phyloP scores from a whole-genome alignment of 1,284 basidiomycete genomes.

The Boletellus deceptivus region DNA sequence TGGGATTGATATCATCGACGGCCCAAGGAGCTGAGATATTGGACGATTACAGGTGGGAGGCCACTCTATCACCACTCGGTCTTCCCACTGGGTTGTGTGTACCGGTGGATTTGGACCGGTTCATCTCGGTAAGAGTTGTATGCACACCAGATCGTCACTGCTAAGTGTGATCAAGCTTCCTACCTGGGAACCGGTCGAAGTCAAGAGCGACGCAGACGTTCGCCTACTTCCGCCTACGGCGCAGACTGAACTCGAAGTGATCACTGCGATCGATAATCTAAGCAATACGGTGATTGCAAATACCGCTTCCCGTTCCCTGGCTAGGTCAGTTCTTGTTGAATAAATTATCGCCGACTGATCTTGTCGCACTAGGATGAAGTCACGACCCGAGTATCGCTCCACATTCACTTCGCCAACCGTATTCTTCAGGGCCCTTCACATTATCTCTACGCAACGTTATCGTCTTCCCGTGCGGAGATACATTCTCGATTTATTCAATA shows the following conservation, averaged over 20 bases:
- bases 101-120: conserved; percentile 78
- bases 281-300: conserved; percentile 96
- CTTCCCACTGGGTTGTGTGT: conserved; percentile 88
- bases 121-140: conserved; percentile 68
- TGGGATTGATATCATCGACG: conserved; percentile 81
- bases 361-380: conserved; percentile 63
- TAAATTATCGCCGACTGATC: neutral
- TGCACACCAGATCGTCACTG: neutral
- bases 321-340: conserved; percentile 52
- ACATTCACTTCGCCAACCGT: conserved; percentile 78
- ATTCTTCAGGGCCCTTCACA: conserved; percentile 81
- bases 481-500: conserved; percentile 89
- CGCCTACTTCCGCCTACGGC: conserved; percentile 64
- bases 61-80: conserved; percentile 85
- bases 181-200: conserved; percentile 60
- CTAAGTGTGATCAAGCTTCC: conserved; percentile 56
- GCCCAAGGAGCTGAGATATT: conserved; percentile 78
- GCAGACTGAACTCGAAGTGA: conserved; percentile 80
- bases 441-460: conserved; percentile 85
- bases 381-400: conserved; percentile 69
- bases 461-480: conserved; percentile 88
- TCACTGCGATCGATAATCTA: conserved; percentile 89
- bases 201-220: conserved; percentile 44
- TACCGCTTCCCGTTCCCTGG: conserved; percentile 83
- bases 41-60: conserved; percentile 91